Evolutionary conservation across 225 moss, liverwort and hornwort genomes (phyloP).

Genomic region (Marchantia polymorpha): DNA sequence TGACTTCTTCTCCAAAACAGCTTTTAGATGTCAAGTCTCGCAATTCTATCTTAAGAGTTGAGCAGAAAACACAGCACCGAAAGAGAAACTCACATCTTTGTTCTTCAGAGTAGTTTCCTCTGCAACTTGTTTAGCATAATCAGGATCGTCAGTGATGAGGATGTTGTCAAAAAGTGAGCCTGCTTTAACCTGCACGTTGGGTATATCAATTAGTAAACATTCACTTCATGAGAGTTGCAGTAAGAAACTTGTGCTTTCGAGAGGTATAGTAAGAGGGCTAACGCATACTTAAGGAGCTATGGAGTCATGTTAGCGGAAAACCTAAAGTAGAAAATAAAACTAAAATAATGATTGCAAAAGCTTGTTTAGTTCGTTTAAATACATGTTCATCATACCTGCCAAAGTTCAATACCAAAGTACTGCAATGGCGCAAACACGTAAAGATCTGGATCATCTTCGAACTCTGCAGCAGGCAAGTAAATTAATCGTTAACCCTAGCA

Average conservation of each 20-base stretch:
- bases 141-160: slow-evolving; percentile 75
- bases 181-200: slow-evolving; percentile 66
- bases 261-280: neutral
- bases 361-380: neutral
- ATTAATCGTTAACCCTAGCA: neutral
- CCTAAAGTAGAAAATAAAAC: no score
- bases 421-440: slow-evolving; percentile 78
- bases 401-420: slow-evolving; percentile 89
- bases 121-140: slow-evolving; percentile 77
- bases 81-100: slow-evolving; percentile 41
- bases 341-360: neutral
- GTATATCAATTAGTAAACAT: neutral
- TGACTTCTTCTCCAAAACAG: no score
- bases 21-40: neutral
- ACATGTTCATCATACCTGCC: slow-evolving; percentile 60
- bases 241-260: neutral
- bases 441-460: slow-evolving; percentile 79
- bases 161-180: slow-evolving; percentile 92
- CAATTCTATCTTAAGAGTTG: neutral
- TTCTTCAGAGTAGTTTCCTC: slow-evolving; percentile 73
- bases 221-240: neutral
- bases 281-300: neutral
- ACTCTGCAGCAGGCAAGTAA: slow-evolving; percentile 43
- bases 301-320: no score
- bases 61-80: neutral